A percentile compares a stretch with the other conserved stretches of the same genome.
phyloP scores from a whole-genome alignment of 352 stramenopile genomes.

The Phytopythium litorale region DNA sequence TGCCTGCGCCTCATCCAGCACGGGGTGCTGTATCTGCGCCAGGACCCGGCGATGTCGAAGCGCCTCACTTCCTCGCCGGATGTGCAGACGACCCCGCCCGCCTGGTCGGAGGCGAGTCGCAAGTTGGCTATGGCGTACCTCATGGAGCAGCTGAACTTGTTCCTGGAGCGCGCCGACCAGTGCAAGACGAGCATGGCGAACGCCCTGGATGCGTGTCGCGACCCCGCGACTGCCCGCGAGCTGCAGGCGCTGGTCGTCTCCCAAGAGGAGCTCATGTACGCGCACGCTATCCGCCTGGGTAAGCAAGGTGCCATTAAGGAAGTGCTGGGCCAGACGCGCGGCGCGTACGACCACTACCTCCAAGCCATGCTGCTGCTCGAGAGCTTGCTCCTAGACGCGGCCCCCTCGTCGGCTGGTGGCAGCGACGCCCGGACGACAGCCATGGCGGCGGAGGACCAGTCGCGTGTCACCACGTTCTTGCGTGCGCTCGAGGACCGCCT shows the following conservation, averaged over 20 bases:
- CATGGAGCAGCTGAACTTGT: slow-evolving; percentile 56
- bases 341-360: slow-evolving; percentile 56
- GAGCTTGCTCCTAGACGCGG: slow-evolving; percentile 48
- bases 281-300: slow-evolving; percentile 54
- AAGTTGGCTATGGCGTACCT: slow-evolving; percentile 61
- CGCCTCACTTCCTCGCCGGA: slow-evolving; percentile 17
- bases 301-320: slow-evolving; percentile 66
- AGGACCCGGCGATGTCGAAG: slow-evolving; percentile 31
- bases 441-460: slow-evolving; percentile 47
- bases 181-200: slow-evolving; percentile 48
- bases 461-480: slow-evolving; percentile 45
- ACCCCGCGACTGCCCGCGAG: slow-evolving; percentile 6
- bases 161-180: slow-evolving; percentile 59
- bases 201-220: slow-evolving; percentile 13
- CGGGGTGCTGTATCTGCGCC: slow-evolving; percentile 54
- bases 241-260: slow-evolving; percentile 28
- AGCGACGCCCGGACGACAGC: not conserved
- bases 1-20: slow-evolving; percentile 65
- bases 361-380: slow-evolving; percentile 59
- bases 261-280: slow-evolving; percentile 60
- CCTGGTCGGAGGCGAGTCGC: slow-evolving; percentile 44
- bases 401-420: slow-evolving; percentile 9
- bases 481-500: slow-evolving; percentile 46
- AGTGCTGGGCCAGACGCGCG: slow-evolving; percentile 54
- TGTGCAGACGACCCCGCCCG: not conserved